Conservation (phyloP, 768 basidiomycete genomes). For the Agaricus sinodeliciosus region DNA sequence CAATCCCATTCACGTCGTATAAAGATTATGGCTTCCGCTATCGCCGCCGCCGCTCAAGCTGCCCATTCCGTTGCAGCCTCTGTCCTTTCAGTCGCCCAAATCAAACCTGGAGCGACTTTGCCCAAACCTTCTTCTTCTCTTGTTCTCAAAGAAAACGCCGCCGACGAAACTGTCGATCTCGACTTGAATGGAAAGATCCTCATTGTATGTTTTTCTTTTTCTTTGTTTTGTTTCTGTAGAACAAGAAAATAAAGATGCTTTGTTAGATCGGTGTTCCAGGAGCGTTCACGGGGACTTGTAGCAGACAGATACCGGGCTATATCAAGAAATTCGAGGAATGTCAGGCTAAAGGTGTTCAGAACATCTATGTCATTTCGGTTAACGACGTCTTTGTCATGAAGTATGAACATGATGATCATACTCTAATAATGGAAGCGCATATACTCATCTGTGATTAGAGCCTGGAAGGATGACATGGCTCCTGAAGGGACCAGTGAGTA, state of each 20-base stretch:
- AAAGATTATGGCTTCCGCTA: slow-evolving; percentile 38
- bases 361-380: slow-evolving; percentile 66
- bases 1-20: neutral
- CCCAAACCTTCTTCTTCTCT: slow-evolving; percentile 25
- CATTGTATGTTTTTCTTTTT: slow-evolving; percentile 48
- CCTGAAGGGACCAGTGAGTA: slow-evolving; percentile 48
- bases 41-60: slow-evolving; percentile 39
- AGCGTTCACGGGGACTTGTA: slow-evolving; percentile 72
- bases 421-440: neutral
- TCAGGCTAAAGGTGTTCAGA: slow-evolving; percentile 69
- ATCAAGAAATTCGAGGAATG: slow-evolving; percentile 61
- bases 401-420: slow-evolving; percentile 20
- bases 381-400: slow-evolving; percentile 77
- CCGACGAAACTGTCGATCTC: slow-evolving; percentile 35
- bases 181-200: slow-evolving; percentile 54
- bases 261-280: slow-evolving; percentile 67
- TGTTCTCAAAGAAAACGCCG: slow-evolving; percentile 53
- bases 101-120: slow-evolving; percentile 41
- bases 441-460: slow-evolving; percentile 28
- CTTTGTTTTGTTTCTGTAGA: neutral
- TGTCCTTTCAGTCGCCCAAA: slow-evolving; percentile 40
- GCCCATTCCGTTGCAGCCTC: slow-evolving; percentile 50
- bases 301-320: slow-evolving; percentile 56
- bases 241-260: neutral
- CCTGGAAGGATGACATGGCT: slow-evolving; percentile 61